Evolutionary conservation across 148 eudicot species (phyloP).

Genomic region (Rhododendron vialii): DNA sequence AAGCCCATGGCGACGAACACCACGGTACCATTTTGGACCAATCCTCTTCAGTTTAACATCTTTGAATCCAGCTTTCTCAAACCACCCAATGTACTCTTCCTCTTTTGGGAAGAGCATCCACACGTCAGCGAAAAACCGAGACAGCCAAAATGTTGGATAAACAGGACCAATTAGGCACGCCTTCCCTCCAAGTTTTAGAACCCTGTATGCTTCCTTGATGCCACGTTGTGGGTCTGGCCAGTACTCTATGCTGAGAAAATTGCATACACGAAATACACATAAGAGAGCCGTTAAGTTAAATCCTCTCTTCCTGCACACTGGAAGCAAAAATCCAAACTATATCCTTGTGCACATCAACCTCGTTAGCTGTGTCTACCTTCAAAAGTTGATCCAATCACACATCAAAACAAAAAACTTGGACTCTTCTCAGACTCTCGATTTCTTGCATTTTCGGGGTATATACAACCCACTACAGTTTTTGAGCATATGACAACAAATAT

Average conservation of each 20-base stretch:
- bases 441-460: background rate
- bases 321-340: background rate
- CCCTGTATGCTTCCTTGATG: conserved; percentile 96
- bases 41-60: conserved; percentile 86
- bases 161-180: conserved; percentile 96
- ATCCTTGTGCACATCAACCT: background rate
- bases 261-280: background rate
- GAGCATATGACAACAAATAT: background rate
- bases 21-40: conserved; percentile 96
- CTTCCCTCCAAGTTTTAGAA: conserved; percentile 80
- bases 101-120: conserved; percentile 99
- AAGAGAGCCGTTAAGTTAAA: background rate
- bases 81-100: conserved; percentile 96
- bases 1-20: conserved; percentile 94
- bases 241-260: conserved; percentile 71
- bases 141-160: conserved; percentile 85
- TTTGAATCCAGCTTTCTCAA: conserved; percentile 78
- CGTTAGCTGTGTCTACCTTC: background rate
- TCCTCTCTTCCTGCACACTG: background rate
- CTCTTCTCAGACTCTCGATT: background rate
- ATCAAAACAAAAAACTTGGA: background rate
- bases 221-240: conserved; percentile 99
- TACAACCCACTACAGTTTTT: background rate
- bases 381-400: background rate
- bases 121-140: conserved; percentile 90